phyloP scores from a whole-genome alignment of 805 yeast species.

The Debaryomyces prosopidis region DNA sequence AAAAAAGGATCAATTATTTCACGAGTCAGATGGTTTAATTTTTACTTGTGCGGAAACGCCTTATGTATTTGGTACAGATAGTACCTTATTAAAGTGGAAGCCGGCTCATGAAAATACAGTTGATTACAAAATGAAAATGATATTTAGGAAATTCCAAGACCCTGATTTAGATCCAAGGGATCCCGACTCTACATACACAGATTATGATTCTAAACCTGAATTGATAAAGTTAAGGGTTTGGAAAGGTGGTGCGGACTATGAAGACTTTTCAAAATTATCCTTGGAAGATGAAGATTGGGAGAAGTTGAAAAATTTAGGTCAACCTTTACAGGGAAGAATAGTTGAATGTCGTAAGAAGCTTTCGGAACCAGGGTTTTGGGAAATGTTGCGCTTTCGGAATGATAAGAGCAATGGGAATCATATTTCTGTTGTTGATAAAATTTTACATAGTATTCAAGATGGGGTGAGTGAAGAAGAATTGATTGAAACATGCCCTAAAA shows the following conservation, averaged over 20 bases:
- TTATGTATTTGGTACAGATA: conserved; percentile 86
- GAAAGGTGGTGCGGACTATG: conserved; percentile 69
- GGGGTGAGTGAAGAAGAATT: conserved; percentile 82
- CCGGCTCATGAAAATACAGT: conserved; percentile 94
- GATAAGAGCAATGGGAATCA: conserved; percentile 91
- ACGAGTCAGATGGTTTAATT: conserved; percentile 90
- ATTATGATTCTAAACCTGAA: conserved; percentile 79
- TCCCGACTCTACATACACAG: conserved; percentile 69
- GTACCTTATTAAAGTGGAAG: conserved; percentile 89
- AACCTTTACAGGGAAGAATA: conserved; percentile 86
- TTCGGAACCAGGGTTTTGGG: conserved; percentile 67
- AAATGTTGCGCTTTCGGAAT: conserved; percentile 84
- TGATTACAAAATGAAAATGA: conserved; percentile 74
- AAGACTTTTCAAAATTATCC: conserved; percentile 63
- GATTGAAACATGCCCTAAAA: conserved; percentile 52
- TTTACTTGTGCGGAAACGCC: conserved; percentile 90
- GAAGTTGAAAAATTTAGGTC: conserved; percentile 60
- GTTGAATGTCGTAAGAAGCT: conserved; percentile 78
- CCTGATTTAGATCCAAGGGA: conserved; percentile 65
- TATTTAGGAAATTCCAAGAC: conserved; percentile 60
- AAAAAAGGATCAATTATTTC: conserved; percentile 71
- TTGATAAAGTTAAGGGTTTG: conserved; percentile 66
- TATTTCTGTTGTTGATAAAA: conserved; percentile 74
- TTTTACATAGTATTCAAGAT: conserved; percentile 81
- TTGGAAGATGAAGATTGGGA: conserved; percentile 80